Base-by-base conservation (phyloP, 495 filamentous ascomycete genomes). In the Hypoxylon intermedium region DNA sequence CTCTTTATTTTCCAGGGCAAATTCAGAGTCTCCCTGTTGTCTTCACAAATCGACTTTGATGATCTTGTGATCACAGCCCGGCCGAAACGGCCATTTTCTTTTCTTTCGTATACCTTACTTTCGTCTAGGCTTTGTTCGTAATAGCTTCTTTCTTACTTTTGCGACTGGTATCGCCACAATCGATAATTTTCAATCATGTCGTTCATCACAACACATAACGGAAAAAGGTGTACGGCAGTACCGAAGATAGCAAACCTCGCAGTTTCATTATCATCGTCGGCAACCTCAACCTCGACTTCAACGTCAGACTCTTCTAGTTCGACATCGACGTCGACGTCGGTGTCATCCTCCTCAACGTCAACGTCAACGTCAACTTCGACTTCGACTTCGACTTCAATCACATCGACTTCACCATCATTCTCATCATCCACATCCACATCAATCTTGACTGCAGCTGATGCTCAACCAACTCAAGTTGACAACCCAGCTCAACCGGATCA, bases 211-310 rank as follows among this genome's bases (percentile, higher is more conserved):
- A 60, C 51, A 33, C 51, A 40, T 6, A 45, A 72, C 16, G 79
- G 79, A 15, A 75, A 67, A 53, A 74, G 69, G 65, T 82, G 81
- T 65, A 81, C 80, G 59, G 75, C 75, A 26, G 61, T 79, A 46
- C 79, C 80, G 31, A 77, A 72, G 49, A 23, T 15, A 52, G 52
- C 42, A 24, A 47, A 47, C 21, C 15, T 54, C 54, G 65, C 26
- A 52, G 33, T 45, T 9, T 2, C 57, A 26, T 37, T 60, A 2
- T n/a, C 65, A 28, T 38, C 65, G 26, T 49, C 65, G 2, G 55
- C 51, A 15, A 58, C 56, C 5, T 50, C 69, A 52, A 43, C 66
- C 12, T 24, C 52, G 11, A 24, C 60, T 38, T 44, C 49, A 19
- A 50, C 36, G 21, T 23, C 36, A 15, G 28, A 13, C 6, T 12